These are phyloP conservation scores for Fusarium sp. DNA, from an alignment of 2,329 filamentous ascomycete genomes.

Conservation along the genomic window DNA sequence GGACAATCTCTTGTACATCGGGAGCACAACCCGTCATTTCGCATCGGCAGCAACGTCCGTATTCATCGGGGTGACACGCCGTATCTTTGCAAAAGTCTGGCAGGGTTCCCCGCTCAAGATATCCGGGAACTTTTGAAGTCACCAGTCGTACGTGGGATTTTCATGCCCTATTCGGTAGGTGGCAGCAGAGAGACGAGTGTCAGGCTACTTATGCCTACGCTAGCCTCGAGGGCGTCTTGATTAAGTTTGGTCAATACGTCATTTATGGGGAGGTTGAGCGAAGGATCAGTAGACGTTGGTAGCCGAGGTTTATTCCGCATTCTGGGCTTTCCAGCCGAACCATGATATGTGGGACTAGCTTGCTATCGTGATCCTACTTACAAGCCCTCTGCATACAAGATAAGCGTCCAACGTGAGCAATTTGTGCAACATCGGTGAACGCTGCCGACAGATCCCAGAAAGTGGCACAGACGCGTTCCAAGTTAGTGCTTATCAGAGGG, in stretches of 20 bases:
- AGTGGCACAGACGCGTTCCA: not conserved
- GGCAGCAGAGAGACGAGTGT: not conserved
- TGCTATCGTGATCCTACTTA: not conserved
- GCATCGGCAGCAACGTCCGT: conserved; percentile 21
- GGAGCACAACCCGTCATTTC: conserved; percentile 13
- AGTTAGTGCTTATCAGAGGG: not conserved
- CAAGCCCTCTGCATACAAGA: not conserved
- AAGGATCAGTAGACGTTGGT: not conserved
- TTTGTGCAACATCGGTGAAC: not conserved
- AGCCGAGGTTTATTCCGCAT: not conserved
- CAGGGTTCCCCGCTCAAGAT: conserved; percentile 40
- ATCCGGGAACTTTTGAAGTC: conserved; percentile 34
- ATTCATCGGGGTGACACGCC: conserved; percentile 20
- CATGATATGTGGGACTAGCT: conserved; percentile 7
- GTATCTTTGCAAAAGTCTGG: not conserved
- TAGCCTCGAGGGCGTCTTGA: not conserved
- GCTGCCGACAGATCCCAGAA: not conserved
- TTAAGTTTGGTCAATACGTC: not conserved
- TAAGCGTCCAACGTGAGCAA: not conserved
- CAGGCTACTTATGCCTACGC: conserved; percentile 11
- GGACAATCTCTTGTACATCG: not conserved
- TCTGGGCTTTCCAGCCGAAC: not conserved
- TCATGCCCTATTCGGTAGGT: conserved; percentile 37
- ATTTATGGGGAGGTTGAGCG: not conserved
- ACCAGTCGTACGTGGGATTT: conserved; percentile 17